Base-by-base conservation (phyloP, 257 asterid genomes). In the Datura wrightii region DNA sequence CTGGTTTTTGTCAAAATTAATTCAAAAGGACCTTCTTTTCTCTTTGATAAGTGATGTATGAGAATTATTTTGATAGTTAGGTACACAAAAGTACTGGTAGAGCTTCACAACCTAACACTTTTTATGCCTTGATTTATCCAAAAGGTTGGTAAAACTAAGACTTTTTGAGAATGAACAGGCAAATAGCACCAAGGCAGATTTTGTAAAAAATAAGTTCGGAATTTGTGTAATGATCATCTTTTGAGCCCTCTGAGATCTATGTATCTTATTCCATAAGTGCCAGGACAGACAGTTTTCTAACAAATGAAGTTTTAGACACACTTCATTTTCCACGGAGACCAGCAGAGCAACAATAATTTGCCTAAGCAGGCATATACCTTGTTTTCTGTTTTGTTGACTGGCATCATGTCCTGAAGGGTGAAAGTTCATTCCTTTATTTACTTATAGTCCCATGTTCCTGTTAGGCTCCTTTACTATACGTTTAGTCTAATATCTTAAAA, bases 221-320 rank as follows among this genome's bases (percentile, higher is more conserved):
- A 76, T 50, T 16, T 76, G 46, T 50, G 62, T 76, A 31, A 6
- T 76, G 82, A 50, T 31, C 82, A 14, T 76, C 81, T 76, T 24
- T 31, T 31, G 62, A 52, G 62, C 46, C 82, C 60, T 76, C 62
- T 34, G 41, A 24, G 44, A 34, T 39, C 14, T 67, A 8, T 39
- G 48, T 39, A 16, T 76, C 31, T 50, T 31, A 50, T 50, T 76
- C 82, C 7, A 31, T 3, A 76, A 76, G 31, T 5, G 4, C 31
- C 62, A 8, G 82, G 19, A 31, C 10, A 6, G 2, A 50, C 80
- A 1, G 55, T 44, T 60, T 71, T 48, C 41, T 48, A 48, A 48
- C 19, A 31, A 24, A 74, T 19, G 19, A 46, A 6, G 19, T 74
- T 46, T 11, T 74, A 48, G 80, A 72, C 80, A 1, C 80, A 13